Evolutionary conservation across 805 yeast species (phyloP).

Genomic region (Metschnikowia baotianmanensis): DNA sequence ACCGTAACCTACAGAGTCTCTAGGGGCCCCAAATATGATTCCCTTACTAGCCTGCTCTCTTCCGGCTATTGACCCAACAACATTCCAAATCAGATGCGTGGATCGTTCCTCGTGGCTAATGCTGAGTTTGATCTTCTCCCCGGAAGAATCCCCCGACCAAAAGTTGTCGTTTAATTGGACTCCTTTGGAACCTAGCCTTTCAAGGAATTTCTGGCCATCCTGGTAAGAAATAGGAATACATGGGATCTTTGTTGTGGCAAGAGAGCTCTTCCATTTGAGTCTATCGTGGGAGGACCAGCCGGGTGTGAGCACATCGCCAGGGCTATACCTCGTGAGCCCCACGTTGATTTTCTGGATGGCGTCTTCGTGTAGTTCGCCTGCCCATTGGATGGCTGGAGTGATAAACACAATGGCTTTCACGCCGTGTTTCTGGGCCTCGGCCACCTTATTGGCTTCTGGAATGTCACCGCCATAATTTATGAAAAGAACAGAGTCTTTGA

Average conservation of each 20-base stretch:
- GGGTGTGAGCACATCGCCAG: slow-evolving; percentile 81
- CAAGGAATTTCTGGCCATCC: slow-evolving; percentile 48
- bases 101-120: slow-evolving; percentile 43
- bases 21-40: slow-evolving; percentile 74
- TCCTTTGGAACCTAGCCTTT: slow-evolving; percentile 30
- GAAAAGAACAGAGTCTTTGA: slow-evolving; percentile 53
- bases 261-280: slow-evolving; percentile 45
- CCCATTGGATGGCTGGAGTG: slow-evolving; percentile 25
- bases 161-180: slow-evolving; percentile 27
- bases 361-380: slow-evolving; percentile 27
- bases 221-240: slow-evolving; percentile 73
- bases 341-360: slow-evolving; percentile 56
- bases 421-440: slow-evolving; percentile 52
- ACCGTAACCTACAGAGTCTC: slow-evolving; percentile 80
- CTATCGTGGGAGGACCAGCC: slow-evolving; percentile 60
- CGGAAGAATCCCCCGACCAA: slow-evolving; percentile 27
- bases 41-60: slow-evolving; percentile 74
- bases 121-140: slow-evolving; percentile 24
- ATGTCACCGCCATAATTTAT: slow-evolving; percentile 52
- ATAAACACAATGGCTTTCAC: slow-evolving; percentile 71
- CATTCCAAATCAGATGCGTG: slow-evolving; percentile 72
- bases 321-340: slow-evolving; percentile 54
- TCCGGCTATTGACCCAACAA: slow-evolving; percentile 75
- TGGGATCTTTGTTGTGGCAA: slow-evolving; percentile 67
- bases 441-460: slow-evolving; percentile 38